Percentiles rank a stretch among this genome's conserved stretches.
These are phyloP conservation scores for Phytopythium chamaehyphon DNA, from an alignment of 352 stramenopile genomes.

Conservation along the genomic window DNA sequence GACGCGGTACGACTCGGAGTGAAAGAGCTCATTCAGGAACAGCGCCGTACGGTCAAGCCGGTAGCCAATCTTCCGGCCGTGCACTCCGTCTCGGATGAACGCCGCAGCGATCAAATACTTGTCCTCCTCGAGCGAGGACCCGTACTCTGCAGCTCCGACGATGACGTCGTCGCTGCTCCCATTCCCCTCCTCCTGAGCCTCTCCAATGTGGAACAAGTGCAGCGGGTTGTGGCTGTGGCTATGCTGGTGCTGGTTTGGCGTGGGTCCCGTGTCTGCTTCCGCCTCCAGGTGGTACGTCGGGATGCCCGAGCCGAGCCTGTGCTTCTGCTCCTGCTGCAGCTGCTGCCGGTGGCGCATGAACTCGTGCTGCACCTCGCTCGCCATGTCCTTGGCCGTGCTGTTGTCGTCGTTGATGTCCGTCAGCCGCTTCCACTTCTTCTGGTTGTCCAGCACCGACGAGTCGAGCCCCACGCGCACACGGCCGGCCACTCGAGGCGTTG, in stretches of 20 bases:
- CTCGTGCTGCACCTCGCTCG: constrained; percentile 67
- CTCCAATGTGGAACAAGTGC: constrained; percentile 1
- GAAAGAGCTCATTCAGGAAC: constrained; percentile 67
- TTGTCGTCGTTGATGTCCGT: constrained; percentile 75
- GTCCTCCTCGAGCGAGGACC: constrained; percentile 41
- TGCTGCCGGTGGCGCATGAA: constrained; percentile 61
- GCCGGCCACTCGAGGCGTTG: constrained; percentile 6
- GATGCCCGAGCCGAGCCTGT: constrained; percentile 26
- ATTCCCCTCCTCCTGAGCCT: constrained; percentile 7
- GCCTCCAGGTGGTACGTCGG: constrained; percentile 27
- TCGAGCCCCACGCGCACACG: constrained; percentile 60
- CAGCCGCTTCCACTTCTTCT: constrained; percentile 81
- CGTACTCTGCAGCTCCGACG: constrained; percentile 23
- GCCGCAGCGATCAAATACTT: constrained; percentile 71
- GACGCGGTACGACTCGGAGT: constrained; percentile 62
- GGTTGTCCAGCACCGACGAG: constrained; percentile 62
- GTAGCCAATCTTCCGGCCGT: constrained; percentile 83
- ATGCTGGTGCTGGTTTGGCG: background rate
- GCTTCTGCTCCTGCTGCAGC: constrained; percentile 34
- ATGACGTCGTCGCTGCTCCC: constrained; percentile 26
- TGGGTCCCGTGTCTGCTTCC: background rate
- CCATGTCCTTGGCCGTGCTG: constrained; percentile 82
- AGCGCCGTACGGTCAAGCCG: constrained; percentile 65
- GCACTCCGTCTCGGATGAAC: constrained; percentile 78
- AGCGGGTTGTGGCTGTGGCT: background rate